A percentile compares a stretch with the other conserved stretches of the same genome.
Conservation (phyloP, 2,329 filamentous ascomycete genomes). For the Hymenoscyphus fraxineus region DNA sequence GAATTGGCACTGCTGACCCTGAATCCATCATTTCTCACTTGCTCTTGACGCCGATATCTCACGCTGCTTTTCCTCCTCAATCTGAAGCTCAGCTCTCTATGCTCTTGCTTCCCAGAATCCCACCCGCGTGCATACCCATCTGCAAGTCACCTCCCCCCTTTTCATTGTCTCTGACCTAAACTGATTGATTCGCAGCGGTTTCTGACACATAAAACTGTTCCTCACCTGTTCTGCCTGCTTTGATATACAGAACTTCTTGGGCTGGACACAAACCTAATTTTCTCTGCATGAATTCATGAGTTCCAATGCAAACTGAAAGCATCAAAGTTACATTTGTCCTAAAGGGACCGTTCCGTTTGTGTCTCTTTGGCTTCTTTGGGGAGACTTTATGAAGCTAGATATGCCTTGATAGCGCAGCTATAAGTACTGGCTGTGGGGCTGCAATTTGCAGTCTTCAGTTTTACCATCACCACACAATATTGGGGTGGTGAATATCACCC, state of each 20-base stretch:
- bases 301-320: neutral
- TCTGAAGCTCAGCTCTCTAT: neutral
- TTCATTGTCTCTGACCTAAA: neutral
- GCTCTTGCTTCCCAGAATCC: neutral
- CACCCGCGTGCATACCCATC: neutral
- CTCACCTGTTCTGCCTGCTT: neutral
- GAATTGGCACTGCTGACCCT: neutral
- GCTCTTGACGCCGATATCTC: neutral
- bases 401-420: constrained; percentile 4
- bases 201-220: neutral
- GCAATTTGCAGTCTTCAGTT: neutral
- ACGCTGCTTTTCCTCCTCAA: neutral
- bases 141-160: neutral
- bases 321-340: neutral
- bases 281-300: neutral
- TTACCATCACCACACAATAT: neutral
- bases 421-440: neutral
- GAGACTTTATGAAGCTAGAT: neutral
- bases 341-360: neutral
- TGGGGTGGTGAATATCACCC: neutral
- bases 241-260: neutral
- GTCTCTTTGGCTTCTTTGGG: neutral
- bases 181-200: neutral
- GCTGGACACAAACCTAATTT: neutral
- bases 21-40: neutral